phyloP scores from a whole-genome alignment of 2,329 filamentous ascomycete species.

The Pseudogymnoascus sp. region DNA sequence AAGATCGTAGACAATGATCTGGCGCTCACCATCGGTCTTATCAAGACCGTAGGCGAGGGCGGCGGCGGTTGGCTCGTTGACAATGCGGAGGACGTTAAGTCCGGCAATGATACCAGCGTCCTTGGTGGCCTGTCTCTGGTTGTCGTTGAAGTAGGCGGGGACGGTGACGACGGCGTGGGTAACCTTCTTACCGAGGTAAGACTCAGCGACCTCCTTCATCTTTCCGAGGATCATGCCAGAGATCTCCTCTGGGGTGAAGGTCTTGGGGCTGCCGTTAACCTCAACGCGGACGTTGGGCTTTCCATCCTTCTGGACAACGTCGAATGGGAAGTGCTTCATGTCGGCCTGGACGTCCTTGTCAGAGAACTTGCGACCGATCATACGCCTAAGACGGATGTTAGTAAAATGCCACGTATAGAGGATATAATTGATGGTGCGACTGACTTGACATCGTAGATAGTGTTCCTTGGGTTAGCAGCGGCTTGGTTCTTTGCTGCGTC shows the following conservation, averaged over 20 bases:
- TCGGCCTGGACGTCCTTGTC: constrained; percentile 87
- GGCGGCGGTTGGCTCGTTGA: constrained; percentile 93
- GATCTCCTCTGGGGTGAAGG: constrained; percentile 73
- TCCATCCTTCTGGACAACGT: constrained; percentile 79
- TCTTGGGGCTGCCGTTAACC: constrained; percentile 56
- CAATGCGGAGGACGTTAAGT: constrained; percentile 89
- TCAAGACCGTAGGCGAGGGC: constrained; percentile 91
- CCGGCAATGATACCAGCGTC: constrained; percentile 87
- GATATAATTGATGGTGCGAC: constrained; percentile 29
- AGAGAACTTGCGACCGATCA: constrained; percentile 75
- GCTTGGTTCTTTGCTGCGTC: constrained; percentile 97
- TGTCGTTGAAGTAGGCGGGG: constrained; percentile 97
- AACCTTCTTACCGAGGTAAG: constrained; percentile 73
- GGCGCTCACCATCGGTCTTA: constrained; percentile 74
- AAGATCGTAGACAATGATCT: constrained; percentile 89
- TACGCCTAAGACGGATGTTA: constrained; percentile 49
- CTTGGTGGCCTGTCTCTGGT: constrained; percentile 94
- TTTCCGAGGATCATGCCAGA: constrained; percentile 75
- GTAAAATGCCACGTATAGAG: constrained; percentile 18
- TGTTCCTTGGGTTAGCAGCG: constrained; percentile 67
- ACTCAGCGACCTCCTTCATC: constrained; percentile 79
- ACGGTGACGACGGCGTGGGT: constrained; percentile 88
- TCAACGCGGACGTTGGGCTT: constrained; percentile 80
- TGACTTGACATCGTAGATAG: constrained; percentile 78
- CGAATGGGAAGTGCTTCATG: constrained; percentile 98